Evolutionary conservation across 257 asterid genomes (phyloP), one percentile per base, ranked within the genome.

Genomic region (Hygrophila difformis): DNA sequence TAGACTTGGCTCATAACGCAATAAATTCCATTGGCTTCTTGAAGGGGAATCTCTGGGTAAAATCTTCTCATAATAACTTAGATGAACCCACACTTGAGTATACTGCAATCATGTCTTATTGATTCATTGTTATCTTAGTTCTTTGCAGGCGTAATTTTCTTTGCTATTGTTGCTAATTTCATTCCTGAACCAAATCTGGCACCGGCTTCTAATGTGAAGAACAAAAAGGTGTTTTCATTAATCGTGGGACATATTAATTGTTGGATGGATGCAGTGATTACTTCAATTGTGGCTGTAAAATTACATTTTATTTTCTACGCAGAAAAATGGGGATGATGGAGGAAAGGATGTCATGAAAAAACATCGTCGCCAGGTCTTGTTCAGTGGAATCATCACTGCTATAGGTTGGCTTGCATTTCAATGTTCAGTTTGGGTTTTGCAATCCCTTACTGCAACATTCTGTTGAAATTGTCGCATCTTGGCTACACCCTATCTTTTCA

Each of bases 1-100:
- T 87, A 0, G 97, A 88, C 61, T 79, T 88, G 81, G 97, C 97
- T 62, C 97, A 88, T 73, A 84, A 88, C 69, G 89, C 97, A 48
- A 73, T 88, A 34, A 88, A 88, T 61, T 78, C 97, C 49, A 71
- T 88, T 67, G 97, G 97, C 46, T 88, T 88, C 75, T 64, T 88
- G 29, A 88, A 74, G 59, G 97, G 81, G 50, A 88, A 88, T 62
- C 78, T 87, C n/a, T 87, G 97, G 97, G 97, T 87, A 61, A 73
- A 74, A 26, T 56, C 47, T 59, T 48, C 29, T 19, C 2, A 6
- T 36, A 9, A 14, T 42, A 0, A 12, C 10, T 39, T 2, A 5
- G 37, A 4, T 52, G 41, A 46, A 56, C 37, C 37, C 37, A 5
- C 8, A 33, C 12, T 31, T 31, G 6, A 2, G 17, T 9, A 33